These are phyloP conservation scores for Trichoderma atrobrunneum DNA, from an alignment of 2,329 filamentous ascomycete genomes.

Conservation along the genomic window DNA sequence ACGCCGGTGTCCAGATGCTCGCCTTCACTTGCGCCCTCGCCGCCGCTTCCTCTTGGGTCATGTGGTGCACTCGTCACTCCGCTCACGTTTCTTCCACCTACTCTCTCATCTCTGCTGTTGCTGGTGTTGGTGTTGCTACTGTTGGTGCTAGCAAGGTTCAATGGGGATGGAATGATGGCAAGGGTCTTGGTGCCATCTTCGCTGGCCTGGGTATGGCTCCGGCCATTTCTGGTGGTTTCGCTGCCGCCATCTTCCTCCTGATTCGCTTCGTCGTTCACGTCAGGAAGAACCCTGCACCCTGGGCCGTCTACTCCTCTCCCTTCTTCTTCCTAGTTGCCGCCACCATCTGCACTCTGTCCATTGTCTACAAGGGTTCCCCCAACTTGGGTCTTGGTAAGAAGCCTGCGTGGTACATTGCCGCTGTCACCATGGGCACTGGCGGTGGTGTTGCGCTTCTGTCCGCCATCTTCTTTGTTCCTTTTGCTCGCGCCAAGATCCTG, in stretches of 20 bases:
- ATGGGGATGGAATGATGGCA: conserved; percentile 68
- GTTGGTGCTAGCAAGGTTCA: conserved; percentile 59
- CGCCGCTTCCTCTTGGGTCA: conserved; percentile 67
- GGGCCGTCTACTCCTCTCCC: conserved; percentile 71
- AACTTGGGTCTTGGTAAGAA: conserved; percentile 63
- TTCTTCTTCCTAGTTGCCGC: conserved; percentile 76
- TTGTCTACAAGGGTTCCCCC: conserved; percentile 79
- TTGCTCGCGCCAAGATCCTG: conserved; percentile 62
- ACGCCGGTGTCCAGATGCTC: conserved; percentile 66
- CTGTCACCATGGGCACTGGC: conserved; percentile 64
- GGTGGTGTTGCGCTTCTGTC: conserved; percentile 57
- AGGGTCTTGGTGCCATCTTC: conserved; percentile 70
- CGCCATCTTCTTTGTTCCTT: conserved; percentile 72
- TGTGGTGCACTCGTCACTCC: conserved; percentile 72
- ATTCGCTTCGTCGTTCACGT: conserved; percentile 65
- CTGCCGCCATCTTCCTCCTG: conserved; percentile 64
- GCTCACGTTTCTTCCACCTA: conserved; percentile 70
- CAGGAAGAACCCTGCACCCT: conserved; percentile 67
- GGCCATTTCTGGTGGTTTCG: conserved; percentile 62
- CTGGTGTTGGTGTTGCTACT: conserved; percentile 64
- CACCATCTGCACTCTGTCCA: conserved; percentile 70
- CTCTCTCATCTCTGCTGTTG: conserved; percentile 64
- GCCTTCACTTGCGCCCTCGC: conserved; percentile 62
- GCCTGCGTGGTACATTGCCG: conserved; percentile 64
- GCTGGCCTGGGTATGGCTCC: conserved; percentile 71